Conservation (phyloP, 208 protist genomes). For the Porcisia hertigi region DNA sequence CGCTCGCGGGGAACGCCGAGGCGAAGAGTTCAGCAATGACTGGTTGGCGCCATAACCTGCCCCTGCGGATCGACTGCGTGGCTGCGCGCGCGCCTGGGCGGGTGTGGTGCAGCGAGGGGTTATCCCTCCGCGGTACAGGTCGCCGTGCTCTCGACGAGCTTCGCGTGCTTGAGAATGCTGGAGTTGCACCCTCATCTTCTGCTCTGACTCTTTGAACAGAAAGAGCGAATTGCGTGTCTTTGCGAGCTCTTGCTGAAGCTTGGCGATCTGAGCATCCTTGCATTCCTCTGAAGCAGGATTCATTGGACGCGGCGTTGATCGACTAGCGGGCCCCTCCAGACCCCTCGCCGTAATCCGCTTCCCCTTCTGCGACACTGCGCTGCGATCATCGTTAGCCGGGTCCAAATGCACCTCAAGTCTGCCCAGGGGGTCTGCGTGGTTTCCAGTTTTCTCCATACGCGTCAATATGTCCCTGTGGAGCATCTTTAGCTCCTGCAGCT, state of each 20-base stretch:
- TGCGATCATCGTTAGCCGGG: slow-evolving; percentile 23
- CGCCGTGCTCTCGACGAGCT: slow-evolving; percentile 29
- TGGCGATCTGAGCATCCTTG: slow-evolving; percentile 39
- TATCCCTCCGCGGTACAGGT: slow-evolving; percentile 10
- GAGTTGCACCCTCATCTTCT: slow-evolving; percentile 45
- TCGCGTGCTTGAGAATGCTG: slow-evolving; percentile 38
- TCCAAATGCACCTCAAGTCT: slow-evolving; percentile 14
- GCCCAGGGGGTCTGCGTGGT: neutral
- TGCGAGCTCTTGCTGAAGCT: slow-evolving; percentile 71
- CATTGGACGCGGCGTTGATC: neutral
- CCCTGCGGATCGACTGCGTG: slow-evolving; percentile 16
- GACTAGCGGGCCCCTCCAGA: neutral
- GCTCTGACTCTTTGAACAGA: slow-evolving; percentile 37
- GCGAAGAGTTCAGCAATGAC: slow-evolving; percentile 6
- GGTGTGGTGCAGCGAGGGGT: slow-evolving; percentile 5
- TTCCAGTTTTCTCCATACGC: slow-evolving; percentile 14
- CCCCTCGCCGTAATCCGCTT: slow-evolving; percentile 4
- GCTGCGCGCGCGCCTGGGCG: neutral
- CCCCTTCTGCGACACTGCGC: slow-evolving; percentile 31
- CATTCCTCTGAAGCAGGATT: slow-evolving; percentile 21
- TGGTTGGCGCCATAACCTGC: neutral
- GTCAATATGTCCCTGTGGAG: slow-evolving; percentile 30
- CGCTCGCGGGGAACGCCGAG: neutral
- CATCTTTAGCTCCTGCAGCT: slow-evolving; percentile 44
- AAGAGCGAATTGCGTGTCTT: slow-evolving; percentile 51